Evolutionary conservation across 2,329 filamentous ascomycete genomes (phyloP).

Genomic region (Fusarium dimerum): DNA sequence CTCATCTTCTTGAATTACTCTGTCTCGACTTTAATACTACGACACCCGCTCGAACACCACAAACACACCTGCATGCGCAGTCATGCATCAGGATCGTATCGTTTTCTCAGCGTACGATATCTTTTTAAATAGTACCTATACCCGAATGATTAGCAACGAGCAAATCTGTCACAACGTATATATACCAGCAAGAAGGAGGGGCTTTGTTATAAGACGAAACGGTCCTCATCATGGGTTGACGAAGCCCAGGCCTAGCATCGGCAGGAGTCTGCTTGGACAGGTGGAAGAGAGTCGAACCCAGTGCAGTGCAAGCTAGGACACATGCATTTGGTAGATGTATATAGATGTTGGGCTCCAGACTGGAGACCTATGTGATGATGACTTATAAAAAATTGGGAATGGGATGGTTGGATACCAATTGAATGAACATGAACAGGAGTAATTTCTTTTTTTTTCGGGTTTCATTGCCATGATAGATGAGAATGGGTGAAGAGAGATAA

Average conservation of each 20-base stretch:
- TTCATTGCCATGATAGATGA: neutral
- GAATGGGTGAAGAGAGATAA: neutral
- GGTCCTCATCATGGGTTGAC: neutral
- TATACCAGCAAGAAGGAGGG: neutral
- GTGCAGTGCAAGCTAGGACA: no score
- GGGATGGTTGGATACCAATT: neutral
- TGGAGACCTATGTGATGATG: neutral
- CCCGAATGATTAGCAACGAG: conserved; percentile 28
- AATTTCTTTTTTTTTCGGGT: neutral
- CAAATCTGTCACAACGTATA: conserved; percentile 10
- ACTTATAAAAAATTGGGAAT: neutral
- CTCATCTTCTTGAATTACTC: neutral
- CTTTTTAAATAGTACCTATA: conserved; percentile 71
- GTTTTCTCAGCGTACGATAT: conserved; percentile 81
- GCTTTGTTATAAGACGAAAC: neutral
- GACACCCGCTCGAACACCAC: neutral
- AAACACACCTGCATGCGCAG: conserved; percentile 7
- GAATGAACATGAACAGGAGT: neutral
- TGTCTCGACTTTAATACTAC: neutral
- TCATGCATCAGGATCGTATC: conserved; percentile 61
- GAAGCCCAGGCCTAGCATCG: no score
- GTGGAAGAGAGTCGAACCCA: no score
- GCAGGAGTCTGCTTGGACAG: no score
- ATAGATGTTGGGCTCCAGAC: neutral
- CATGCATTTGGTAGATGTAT: neutral